These are phyloP conservation scores for Psilocybe mexicana DNA, from an alignment of 1,284 basidiomycete genomes.

Conservation along the genomic window DNA sequence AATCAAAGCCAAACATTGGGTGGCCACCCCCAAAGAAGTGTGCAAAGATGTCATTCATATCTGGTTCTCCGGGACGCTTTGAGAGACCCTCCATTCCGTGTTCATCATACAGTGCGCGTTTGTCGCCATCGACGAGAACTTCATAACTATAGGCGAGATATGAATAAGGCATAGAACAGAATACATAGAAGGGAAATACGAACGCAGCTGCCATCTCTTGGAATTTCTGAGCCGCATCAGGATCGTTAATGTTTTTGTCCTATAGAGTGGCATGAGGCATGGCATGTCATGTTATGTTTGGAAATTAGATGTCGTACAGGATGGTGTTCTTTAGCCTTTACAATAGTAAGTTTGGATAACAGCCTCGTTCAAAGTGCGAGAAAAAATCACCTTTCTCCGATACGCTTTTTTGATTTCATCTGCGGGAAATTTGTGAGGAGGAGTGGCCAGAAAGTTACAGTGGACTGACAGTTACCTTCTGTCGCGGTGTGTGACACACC, in stretches of 20 bases:
- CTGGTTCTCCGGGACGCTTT: constrained; percentile 43
- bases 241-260: constrained; percentile 77
- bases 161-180: constrained; percentile 8
- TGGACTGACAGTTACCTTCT: constrained; percentile 50
- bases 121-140: constrained; percentile 77
- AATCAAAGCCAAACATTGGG: constrained; percentile 53
- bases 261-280: constrained; percentile 13
- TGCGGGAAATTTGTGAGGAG: constrained; percentile 31
- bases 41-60: constrained; percentile 75
- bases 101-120: constrained; percentile 80
- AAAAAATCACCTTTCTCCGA: constrained; percentile 72
- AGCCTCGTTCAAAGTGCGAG: constrained; percentile 6
- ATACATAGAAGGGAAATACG: constrained; percentile 31
- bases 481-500: constrained; percentile 69
- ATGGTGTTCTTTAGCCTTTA: constrained; percentile 88
- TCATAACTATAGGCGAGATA: constrained; percentile 64
- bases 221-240: constrained; percentile 76
- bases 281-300: neutral
- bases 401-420: constrained; percentile 93
- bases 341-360: constrained; percentile 22
- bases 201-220: constrained; percentile 88
- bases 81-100: constrained; percentile 74
- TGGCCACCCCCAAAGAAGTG: constrained; percentile 67
- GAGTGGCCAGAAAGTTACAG: constrained; percentile 1
- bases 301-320: constrained; percentile 60